Evolutionary conservation across 2,329 filamentous ascomycete genomes (phyloP).

Genomic region (Cylindrodendrum hubeiense): DNA sequence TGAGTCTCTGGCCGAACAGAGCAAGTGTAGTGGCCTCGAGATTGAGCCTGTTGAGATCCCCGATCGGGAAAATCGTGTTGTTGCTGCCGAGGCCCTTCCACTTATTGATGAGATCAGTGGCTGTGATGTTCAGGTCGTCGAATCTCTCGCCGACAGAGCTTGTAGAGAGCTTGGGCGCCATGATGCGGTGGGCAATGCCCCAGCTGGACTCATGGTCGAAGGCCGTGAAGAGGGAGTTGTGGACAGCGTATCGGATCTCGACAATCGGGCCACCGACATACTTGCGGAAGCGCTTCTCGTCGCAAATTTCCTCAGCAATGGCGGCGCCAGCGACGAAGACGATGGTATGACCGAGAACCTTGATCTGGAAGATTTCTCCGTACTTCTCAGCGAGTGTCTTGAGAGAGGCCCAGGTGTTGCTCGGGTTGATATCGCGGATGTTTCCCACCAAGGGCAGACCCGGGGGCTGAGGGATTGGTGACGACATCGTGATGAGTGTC

Average conservation of each 20-base stretch:
- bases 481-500: conserved; percentile 43
- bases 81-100: conserved; percentile 57
- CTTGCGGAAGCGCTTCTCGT: conserved; percentile 66
- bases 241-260: conserved; percentile 63
- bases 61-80: conserved; percentile 59
- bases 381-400: conserved; percentile 51
- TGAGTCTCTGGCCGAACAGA: conserved; percentile 64
- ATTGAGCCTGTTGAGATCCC: conserved; percentile 65
- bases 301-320: conserved; percentile 64
- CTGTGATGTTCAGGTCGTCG: conserved; percentile 61
- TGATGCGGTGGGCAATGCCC: conserved; percentile 65
- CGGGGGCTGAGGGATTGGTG: conserved; percentile 51
- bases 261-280: conserved; percentile 65
- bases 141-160: conserved; percentile 53
- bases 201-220: conserved; percentile 62
- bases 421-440: conserved; percentile 50
- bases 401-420: conserved; percentile 53
- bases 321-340: conserved; percentile 61
- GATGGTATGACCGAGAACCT: conserved; percentile 48
- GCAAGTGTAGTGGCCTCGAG: conserved; percentile 63
- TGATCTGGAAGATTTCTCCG: conserved; percentile 55
- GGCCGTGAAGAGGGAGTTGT: conserved; percentile 66
- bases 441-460: conserved; percentile 54
- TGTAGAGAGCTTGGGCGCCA: conserved; percentile 58
- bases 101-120: conserved; percentile 61